phyloP scores from a whole-genome alignment of 2,329 filamentous ascomycete genomes.

The Fusarium torulosum region DNA sequence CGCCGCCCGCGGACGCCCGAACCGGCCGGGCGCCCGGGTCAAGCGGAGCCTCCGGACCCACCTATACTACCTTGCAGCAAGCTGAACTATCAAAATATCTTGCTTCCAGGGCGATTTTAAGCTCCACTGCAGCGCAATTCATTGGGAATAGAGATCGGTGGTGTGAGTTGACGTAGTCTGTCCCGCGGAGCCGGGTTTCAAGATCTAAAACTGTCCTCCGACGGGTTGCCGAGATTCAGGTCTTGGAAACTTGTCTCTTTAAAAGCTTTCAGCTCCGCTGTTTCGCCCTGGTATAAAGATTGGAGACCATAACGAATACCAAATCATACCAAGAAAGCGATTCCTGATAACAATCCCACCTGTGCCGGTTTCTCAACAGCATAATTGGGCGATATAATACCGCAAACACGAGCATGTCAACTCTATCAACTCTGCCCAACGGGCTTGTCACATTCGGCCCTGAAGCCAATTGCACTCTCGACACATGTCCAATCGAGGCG shows the following conservation, averaged over 20 bases:
- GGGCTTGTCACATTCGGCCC: slow-evolving; percentile 45
- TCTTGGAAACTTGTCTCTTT: slow-evolving; percentile 10
- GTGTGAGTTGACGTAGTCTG: slow-evolving; percentile 21
- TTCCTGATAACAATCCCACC: neutral
- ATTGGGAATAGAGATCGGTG: slow-evolving; percentile 1
- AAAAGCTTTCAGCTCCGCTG: slow-evolving; percentile 11
- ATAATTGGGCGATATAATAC: neutral
- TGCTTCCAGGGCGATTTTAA: neutral
- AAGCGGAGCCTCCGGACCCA: slow-evolving; percentile 10
- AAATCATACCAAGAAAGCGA: neutral
- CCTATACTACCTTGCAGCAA: neutral
- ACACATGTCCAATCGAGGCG: slow-evolving; percentile 42
- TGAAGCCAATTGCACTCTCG: slow-evolving; percentile 45
- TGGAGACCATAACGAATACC: neutral
- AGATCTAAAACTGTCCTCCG: slow-evolving; percentile 1
- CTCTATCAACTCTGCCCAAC: slow-evolving; percentile 35
- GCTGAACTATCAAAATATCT: neutral
- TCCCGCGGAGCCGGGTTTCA: slow-evolving; percentile 5
- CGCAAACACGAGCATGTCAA: slow-evolving; percentile 20
- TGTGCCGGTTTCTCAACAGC: neutral
- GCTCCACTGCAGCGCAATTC: slow-evolving; percentile 15
- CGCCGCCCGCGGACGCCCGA: slow-evolving; percentile 20
- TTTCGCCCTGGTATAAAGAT: neutral
- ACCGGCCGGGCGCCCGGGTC: neutral
- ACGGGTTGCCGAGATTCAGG: neutral